phyloP scores from a whole-genome alignment of 1,284 basidiomycete species.

The Trametes versicolor region DNA sequence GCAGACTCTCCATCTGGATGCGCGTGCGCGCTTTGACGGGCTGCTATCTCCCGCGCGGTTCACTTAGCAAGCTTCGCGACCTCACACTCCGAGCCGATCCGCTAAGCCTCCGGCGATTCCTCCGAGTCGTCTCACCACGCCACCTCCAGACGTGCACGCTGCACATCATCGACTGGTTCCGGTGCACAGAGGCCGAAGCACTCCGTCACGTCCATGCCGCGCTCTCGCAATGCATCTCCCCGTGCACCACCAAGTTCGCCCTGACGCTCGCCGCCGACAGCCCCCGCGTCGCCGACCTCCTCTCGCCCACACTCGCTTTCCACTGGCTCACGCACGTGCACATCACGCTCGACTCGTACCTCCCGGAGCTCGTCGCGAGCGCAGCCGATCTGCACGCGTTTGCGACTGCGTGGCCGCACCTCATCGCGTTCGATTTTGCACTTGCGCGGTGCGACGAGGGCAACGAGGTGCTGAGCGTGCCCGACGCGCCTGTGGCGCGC shows the following conservation, averaged over 20 bases:
- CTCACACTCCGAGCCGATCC: background rate
- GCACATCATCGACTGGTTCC: slow-evolving; percentile 5
- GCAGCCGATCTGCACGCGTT: background rate
- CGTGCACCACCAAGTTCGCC: background rate
- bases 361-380: slow-evolving; percentile 2
- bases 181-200: slow-evolving; percentile 1
- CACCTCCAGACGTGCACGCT: background rate
- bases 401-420: background rate
- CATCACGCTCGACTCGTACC: background rate
- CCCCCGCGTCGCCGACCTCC: background rate
- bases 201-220: background rate
- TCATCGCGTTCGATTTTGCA: background rate
- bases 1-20: background rate
- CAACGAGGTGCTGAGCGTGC: background rate
- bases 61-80: background rate
- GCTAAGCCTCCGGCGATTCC: background rate
- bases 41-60: background rate
- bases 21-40: no score
- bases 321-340: background rate
- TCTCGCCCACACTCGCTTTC: background rate
- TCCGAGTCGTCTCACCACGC: background rate
- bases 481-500: background rate
- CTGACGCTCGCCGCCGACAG: background rate
- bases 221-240: background rate
- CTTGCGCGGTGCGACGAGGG: background rate